Percentiles rank a stretch among this genome's conserved stretches.
Conservation (phyloP, 257 asterid genomes). For the Echites panduratus region DNA sequence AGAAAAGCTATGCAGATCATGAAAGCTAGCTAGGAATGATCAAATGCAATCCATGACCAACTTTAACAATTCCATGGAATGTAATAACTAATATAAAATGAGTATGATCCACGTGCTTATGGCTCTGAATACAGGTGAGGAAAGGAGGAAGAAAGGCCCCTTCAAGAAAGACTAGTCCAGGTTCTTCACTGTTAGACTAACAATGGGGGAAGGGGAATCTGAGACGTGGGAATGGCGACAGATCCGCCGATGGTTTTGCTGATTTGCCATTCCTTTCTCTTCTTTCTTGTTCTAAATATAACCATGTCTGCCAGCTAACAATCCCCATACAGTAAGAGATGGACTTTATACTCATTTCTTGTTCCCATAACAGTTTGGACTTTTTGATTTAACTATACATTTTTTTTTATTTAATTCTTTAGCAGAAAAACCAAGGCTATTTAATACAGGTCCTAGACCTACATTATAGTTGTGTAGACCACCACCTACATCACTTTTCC, state of each 20-base stretch:
- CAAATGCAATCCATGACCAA: conserved; percentile 3
- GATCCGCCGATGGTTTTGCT: conserved; percentile 66
- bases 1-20: background rate
- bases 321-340: conserved; percentile 16
- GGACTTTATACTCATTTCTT: conserved; percentile 13
- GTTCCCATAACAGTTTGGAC: conserved; percentile 18
- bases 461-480: conserved; percentile 19
- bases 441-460: conserved; percentile 17
- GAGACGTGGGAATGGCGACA: conserved; percentile 71
- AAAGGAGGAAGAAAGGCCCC: conserved; percentile 36
- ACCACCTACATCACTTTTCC: conserved; percentile 9
- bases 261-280: conserved; percentile 20
- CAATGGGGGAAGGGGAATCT: conserved; percentile 41
- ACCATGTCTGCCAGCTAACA: conserved; percentile 54
- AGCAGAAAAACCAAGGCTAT: conserved; percentile 15
- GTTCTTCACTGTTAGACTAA: conserved; percentile 15
- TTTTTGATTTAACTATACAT: background rate
- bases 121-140: conserved; percentile 28
- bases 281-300: conserved; percentile 5
- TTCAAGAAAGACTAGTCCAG: conserved; percentile 9
- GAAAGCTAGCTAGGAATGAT: background rate
- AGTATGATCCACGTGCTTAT: conserved; percentile 48
- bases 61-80: conserved; percentile 31
- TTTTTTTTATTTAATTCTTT: background rate
- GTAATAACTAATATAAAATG: conserved; percentile 28